phyloP scores from a whole-genome alignment of 2,329 filamentous ascomycete genomes.

The Aspergillus carbonarius region DNA sequence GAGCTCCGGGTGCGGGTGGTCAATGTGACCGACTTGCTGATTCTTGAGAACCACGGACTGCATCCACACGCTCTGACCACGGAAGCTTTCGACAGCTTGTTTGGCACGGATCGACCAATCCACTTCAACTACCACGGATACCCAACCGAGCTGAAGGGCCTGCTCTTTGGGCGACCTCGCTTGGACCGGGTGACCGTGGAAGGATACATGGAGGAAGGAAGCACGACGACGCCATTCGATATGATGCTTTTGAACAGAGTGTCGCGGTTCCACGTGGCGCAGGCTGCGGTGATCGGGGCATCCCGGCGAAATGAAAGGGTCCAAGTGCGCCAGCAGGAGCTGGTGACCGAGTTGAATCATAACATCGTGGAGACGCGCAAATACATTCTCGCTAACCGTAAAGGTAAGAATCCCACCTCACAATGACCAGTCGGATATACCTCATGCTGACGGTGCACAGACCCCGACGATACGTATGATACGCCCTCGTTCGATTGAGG shows the following conservation, averaged over 20 bases:
- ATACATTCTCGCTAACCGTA: slow-evolving; percentile 54
- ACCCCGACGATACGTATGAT: slow-evolving; percentile 55
- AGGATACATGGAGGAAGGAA: slow-evolving; percentile 65
- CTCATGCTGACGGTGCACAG: slow-evolving; percentile 26
- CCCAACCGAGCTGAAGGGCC: slow-evolving; percentile 57
- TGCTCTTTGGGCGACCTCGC: slow-evolving; percentile 59
- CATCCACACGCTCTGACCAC: slow-evolving; percentile 60
- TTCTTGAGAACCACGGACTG: slow-evolving; percentile 54
- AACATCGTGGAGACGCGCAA: slow-evolving; percentile 51
- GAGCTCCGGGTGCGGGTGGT: slow-evolving; percentile 59
- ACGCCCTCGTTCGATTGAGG: slow-evolving; percentile 19
- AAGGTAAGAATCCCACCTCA: slow-evolving; percentile 45
- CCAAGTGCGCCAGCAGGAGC: slow-evolving; percentile 45
- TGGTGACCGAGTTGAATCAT: slow-evolving; percentile 50
- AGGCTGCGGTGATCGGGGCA: slow-evolving; percentile 53
- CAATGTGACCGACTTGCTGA: slow-evolving; percentile 67
- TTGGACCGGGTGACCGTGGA: slow-evolving; percentile 56
- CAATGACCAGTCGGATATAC: neutral
- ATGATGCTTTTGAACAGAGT: slow-evolving; percentile 67
- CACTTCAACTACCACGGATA: slow-evolving; percentile 71
- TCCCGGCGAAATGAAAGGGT: slow-evolving; percentile 52
- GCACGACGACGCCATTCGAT: slow-evolving; percentile 67
- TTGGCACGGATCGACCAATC: slow-evolving; percentile 56
- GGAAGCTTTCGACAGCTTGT: slow-evolving; percentile 56
- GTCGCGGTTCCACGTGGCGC: slow-evolving; percentile 60